A percentile compares a stretch with the other conserved stretches of the same genome.
phyloP scores from a whole-genome alignment of 257 asterid genomes.

The Prunella vulgaris region DNA sequence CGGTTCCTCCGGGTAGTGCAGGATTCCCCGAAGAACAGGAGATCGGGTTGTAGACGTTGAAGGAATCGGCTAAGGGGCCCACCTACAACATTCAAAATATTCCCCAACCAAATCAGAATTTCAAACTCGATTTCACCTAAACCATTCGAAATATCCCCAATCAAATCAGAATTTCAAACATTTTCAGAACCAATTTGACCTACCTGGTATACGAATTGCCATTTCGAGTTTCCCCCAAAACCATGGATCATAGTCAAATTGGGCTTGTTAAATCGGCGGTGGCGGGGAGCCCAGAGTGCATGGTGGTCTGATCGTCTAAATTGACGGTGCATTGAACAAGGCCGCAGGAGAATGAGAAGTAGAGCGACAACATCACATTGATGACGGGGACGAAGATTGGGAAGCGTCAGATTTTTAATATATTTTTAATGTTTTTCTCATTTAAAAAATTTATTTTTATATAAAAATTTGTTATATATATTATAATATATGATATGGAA shows the following conservation, averaged over 20 bases:
- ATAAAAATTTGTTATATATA: no score
- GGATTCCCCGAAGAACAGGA: slow-evolving; percentile 65
- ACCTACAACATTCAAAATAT: slow-evolving; percentile 13
- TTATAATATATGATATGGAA: no score
- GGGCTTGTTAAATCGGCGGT: slow-evolving; percentile 44
- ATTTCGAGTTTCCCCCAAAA: slow-evolving; percentile 55
- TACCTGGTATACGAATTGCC: slow-evolving; percentile 56
- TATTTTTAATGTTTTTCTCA: no score
- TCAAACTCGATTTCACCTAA: slow-evolving; percentile 17
- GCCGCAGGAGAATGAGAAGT: slow-evolving; percentile 44
- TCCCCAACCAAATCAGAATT: background rate
- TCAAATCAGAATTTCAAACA: background rate
- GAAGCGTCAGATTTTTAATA: slow-evolving; percentile 41
- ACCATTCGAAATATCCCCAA: background rate
- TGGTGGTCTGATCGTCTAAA: slow-evolving; percentile 53
- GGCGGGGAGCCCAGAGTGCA: slow-evolving; percentile 56
- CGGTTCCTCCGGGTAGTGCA: slow-evolving; percentile 37
- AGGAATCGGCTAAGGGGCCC: slow-evolving; percentile 29
- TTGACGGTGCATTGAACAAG: slow-evolving; percentile 45
- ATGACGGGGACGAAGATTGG: slow-evolving; percentile 35
- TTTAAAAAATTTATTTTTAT: no score
- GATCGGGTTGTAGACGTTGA: slow-evolving; percentile 63
- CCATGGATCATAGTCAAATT: slow-evolving; percentile 61
- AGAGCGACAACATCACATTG: slow-evolving; percentile 46
- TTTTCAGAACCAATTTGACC: background rate